Percentiles rank a stretch among this genome's conserved stretches.
phyloP scores from a whole-genome alignment of 306 rosid genomes.

The Rosa chinensis region DNA sequence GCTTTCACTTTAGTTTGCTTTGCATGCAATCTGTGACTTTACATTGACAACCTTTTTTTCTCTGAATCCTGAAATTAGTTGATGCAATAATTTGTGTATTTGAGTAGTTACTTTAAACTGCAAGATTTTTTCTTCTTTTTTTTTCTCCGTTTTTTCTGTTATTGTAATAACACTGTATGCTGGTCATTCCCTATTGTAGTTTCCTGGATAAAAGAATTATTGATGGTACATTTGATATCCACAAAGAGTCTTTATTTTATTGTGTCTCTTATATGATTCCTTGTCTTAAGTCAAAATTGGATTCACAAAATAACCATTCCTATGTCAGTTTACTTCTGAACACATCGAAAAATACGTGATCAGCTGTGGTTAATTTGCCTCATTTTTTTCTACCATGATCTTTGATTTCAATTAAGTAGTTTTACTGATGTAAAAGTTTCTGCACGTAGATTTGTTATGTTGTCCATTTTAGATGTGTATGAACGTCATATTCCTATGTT shows the following conservation, averaged over 20 bases:
- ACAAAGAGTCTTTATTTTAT: not conserved
- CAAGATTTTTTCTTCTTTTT: not conserved
- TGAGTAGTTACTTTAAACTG: not conserved
- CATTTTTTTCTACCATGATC: not conserved
- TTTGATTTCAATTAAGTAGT: not conserved
- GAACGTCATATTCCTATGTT: constrained; percentile 14
- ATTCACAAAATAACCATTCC: not conserved
- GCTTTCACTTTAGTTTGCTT: not conserved
- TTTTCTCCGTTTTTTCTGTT: not conserved
- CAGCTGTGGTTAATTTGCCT: not conserved
- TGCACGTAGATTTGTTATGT: not conserved
- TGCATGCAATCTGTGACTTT: constrained; percentile 5
- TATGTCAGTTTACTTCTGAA: not conserved
- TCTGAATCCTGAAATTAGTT: not conserved
- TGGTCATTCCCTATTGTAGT: not conserved
- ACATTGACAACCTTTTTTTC: not conserved
- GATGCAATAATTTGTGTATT: not conserved
- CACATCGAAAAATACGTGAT: not conserved
- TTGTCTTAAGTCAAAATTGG: not conserved
- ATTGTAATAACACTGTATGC: not conserved
- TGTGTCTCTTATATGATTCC: not conserved
- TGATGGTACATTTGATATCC: not conserved
- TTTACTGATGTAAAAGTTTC: not conserved
- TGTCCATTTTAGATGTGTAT: not conserved
- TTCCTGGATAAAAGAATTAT: not conserved